These are phyloP conservation scores for Wickerhamiella infanticola DNA, from an alignment of 1,139 yeast species.

Conservation along the genomic window DNA sequence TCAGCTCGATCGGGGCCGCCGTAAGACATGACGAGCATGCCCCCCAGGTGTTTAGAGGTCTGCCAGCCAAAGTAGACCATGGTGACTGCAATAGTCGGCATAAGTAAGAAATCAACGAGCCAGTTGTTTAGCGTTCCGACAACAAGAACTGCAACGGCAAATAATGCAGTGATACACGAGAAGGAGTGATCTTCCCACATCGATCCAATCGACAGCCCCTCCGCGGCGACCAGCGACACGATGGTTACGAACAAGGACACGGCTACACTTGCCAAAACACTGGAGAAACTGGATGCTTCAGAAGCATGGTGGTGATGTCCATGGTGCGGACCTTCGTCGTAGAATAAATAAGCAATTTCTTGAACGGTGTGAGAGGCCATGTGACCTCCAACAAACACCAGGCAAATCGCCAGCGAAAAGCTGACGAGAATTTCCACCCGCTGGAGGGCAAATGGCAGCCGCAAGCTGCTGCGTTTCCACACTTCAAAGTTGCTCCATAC, in stretches of 20 bases:
- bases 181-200: constrained; percentile 42
- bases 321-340: constrained; percentile 39
- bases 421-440: constrained; percentile 77
- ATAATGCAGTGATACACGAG: constrained; percentile 38
- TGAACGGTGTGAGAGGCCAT: constrained; percentile 72
- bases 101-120: constrained; percentile 24
- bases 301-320: constrained; percentile 22
- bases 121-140: constrained; percentile 18
- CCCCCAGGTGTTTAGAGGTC: constrained; percentile 27
- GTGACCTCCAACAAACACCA: constrained; percentile 84
- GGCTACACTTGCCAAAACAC: constrained; percentile 2
- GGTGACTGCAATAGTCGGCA: constrained; percentile 26
- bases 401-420: constrained; percentile 70
- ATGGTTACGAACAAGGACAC: constrained; percentile 17
- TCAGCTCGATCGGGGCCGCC: constrained; percentile 25
- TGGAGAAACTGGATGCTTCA: neutral
- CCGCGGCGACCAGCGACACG: neutral
- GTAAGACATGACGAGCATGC: constrained; percentile 32
- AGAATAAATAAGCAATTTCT: constrained; percentile 41
- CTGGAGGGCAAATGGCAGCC: constrained; percentile 84
- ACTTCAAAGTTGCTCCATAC: constrained; percentile 80
- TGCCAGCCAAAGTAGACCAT: constrained; percentile 30
- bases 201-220: constrained; percentile 17
- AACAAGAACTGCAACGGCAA: constrained; percentile 28
- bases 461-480: constrained; percentile 73